Percentiles rank a stretch among this genome's conserved stretches.
These are phyloP conservation scores for Phytophthora quininea DNA, from an alignment of 352 stramenopile species.

Conservation along the genomic window DNA sequence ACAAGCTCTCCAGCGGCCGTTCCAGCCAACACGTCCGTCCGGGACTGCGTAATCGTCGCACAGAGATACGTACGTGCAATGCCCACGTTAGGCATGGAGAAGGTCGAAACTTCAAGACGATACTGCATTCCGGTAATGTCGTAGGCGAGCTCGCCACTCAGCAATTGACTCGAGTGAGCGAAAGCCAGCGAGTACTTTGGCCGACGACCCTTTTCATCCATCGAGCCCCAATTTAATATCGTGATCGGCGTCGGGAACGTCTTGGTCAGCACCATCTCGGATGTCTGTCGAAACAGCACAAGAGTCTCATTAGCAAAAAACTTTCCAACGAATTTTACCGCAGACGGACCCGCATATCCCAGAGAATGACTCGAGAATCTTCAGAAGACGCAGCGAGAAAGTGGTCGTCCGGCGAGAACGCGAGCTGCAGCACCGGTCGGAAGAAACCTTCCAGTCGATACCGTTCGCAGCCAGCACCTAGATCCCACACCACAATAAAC, in stretches of 20 bases:
- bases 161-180: conserved; percentile 70
- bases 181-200: conserved; percentile 75
- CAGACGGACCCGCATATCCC: conserved; percentile 68
- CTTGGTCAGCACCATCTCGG: conserved; percentile 72
- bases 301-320: conserved; percentile 3
- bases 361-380: conserved; percentile 73
- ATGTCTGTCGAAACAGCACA: conserved; percentile 47
- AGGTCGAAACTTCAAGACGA: conserved; percentile 65
- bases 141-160: conserved; percentile 68
- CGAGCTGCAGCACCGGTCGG: conserved; percentile 64
- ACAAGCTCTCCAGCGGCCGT: conserved; percentile 84
- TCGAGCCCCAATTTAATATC: conserved; percentile 71
- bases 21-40: conserved; percentile 63
- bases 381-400: conserved; percentile 72
- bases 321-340: background rate
- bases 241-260: conserved; percentile 64
- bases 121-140: conserved; percentile 85
- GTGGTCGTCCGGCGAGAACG: conserved; percentile 80
- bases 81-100: conserved; percentile 75
- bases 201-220: conserved; percentile 71
- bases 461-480: conserved; percentile 43
- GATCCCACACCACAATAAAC: conserved; percentile 33
- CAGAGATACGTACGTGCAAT: conserved; percentile 77
- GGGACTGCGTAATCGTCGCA: conserved; percentile 57
- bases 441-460: conserved; percentile 69